Percentiles rank a stretch among this genome's conserved stretches.
Conservation (phyloP, 257 asterid genomes). For the Nicotiana knightiana region DNA sequence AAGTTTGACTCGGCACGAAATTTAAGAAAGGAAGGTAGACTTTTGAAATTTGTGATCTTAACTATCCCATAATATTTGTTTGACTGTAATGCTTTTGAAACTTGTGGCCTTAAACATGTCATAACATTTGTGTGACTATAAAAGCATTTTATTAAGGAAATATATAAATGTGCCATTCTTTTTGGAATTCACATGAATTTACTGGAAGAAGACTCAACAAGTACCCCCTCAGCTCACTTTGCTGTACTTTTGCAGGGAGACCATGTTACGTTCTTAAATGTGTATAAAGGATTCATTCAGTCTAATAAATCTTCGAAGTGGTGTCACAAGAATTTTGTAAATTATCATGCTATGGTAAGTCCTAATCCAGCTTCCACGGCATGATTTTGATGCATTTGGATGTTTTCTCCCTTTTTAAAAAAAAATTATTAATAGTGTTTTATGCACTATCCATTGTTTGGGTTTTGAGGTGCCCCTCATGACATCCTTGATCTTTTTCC, state of each 20-base stretch:
- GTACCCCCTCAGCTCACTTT: neutral
- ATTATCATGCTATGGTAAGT: conserved; percentile 89
- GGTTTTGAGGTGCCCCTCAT: neutral
- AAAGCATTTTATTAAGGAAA: too few species aligned
- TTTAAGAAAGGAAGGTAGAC: too few species aligned
- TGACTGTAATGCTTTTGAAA: too few species aligned
- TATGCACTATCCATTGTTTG: neutral
- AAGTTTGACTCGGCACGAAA: too few species aligned
- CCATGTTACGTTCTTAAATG: conserved; percentile 81
- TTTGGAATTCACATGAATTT: too few species aligned
- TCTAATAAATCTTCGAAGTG: conserved; percentile 84
- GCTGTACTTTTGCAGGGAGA: conserved; percentile 64
- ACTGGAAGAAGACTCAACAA: too few species aligned
- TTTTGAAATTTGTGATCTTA: too few species aligned
- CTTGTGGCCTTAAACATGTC: too few species aligned
- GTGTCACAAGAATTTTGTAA: conserved; percentile 91
- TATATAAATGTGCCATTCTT: too few species aligned
- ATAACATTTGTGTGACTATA: too few species aligned
- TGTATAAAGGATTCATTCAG: conserved; percentile 78
- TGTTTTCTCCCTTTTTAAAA: neutral
- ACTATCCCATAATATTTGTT: too few species aligned
- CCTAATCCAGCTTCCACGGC: neutral
- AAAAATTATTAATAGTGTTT: neutral
- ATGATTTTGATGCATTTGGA: neutral
- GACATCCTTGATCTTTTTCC: neutral